A percentile compares a stretch with the other conserved stretches of the same genome.
Evolutionary conservation across 1,284 basidiomycete species (phyloP).

Genomic region (Cryptococcus wingfieldii): DNA sequence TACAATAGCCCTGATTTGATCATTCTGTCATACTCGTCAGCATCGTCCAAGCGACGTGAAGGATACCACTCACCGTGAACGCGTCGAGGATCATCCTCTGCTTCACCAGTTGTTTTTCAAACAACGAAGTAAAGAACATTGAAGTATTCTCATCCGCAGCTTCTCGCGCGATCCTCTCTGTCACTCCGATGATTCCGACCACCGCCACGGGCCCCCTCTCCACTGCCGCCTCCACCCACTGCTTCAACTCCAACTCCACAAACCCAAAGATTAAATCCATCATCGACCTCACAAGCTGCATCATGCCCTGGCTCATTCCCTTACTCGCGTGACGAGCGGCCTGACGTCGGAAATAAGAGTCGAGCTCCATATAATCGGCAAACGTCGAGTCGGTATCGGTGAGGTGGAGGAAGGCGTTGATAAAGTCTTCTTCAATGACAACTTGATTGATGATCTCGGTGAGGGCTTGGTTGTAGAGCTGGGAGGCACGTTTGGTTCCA

Average conservation of each 20-base stretch:
- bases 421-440: conserved; percentile 79
- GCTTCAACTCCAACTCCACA: conserved; percentile 73
- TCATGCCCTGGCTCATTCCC: conserved; percentile 63
- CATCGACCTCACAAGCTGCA: conserved; percentile 76
- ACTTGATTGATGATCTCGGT: conserved; percentile 73
- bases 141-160: conserved; percentile 70
- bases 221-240: conserved; percentile 76
- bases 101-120: conserved; percentile 77
- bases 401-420: conserved; percentile 87
- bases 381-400: conserved; percentile 84
- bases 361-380: conserved; percentile 91
- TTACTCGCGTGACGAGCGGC: conserved; percentile 62
- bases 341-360: conserved; percentile 88
- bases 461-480: conserved; percentile 72
- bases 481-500: conserved; percentile 47
- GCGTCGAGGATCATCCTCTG: conserved; percentile 69
- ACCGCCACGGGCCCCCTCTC: conserved; percentile 73
- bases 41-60: neutral
- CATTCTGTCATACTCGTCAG: conserved; percentile 54
- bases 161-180: conserved; percentile 74
- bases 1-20: conserved; percentile 86
- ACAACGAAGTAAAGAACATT: conserved; percentile 64
- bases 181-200: conserved; percentile 72
- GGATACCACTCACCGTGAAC: conserved; percentile 62
- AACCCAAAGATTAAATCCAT: conserved; percentile 96